Base-by-base conservation (phyloP, 148 eudicot species). In the Amaranthus hypochondriacus region DNA sequence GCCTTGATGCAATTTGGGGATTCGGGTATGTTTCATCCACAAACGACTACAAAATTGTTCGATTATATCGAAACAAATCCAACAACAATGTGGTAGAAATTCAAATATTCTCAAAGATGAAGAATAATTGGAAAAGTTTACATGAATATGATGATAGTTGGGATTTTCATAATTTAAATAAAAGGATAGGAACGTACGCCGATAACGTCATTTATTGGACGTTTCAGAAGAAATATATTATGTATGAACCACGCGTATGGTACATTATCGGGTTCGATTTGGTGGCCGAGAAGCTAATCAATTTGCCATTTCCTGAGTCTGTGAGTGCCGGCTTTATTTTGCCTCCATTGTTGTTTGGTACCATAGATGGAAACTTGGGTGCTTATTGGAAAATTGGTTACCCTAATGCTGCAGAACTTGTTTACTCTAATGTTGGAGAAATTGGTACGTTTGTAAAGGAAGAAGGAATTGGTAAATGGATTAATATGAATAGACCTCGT, bases 241-340 rank as follows among this genome's bases (percentile, higher is more conserved):
- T 56, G 4, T 13, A 4, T 9, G 57, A 49, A 0, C 3, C 11
- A 4, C 15, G 28, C n/a, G n/a, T n/a, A n/a, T n/a, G 75, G 75
- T 60, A 56, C 46, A 9, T 72, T 28, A 62, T 72, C 43, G 75
- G 75, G 18, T 72, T 60, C 52, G 75, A 72, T 72, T 72, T 39
- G 58, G 56, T 43, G 3, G 13, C 43, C 0, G 9, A 4, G 49
- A 55, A 46, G 6, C 43, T 74, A 18, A 51, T 5, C 5, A 13
- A 0, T 0, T 21, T 73, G 28, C 60, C 60, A 51, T 54, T 8
- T 2, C 70, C 77, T 9, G 28, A 10, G 39, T 60, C 68, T 58
- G 44, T 4, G 47, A 5, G 0, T 62, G 75, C 14, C 14, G 75
- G 58, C 2, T 49, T 62, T 39, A 10, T 12, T 5, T 50, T 42